phyloP scores from a whole-genome alignment of 2,329 filamentous ascomycete species.

The Pseudogymnoascus sp. region DNA sequence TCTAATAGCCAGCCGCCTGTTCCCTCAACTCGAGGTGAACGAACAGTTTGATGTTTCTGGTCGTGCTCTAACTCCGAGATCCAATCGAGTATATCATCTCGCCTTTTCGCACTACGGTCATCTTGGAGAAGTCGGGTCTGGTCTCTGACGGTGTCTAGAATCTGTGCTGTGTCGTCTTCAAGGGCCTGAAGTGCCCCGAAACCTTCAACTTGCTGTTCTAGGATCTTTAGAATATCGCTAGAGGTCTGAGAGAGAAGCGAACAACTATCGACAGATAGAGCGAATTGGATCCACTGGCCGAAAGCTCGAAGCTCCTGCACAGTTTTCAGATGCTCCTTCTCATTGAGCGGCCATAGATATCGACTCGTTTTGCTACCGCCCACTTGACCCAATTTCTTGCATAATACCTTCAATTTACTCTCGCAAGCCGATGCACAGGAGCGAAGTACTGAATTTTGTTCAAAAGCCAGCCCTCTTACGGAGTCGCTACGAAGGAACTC shows the following conservation, averaged over 20 bases:
- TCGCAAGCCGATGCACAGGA: constrained; percentile 12
- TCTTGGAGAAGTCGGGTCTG: not conserved
- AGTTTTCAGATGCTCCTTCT: constrained; percentile 19
- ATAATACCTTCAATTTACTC: constrained; percentile 11
- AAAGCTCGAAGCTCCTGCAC: constrained; percentile 18
- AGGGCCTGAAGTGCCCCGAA: constrained; percentile 10
- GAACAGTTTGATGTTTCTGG: constrained; percentile 5
- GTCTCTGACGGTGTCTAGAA: not conserved
- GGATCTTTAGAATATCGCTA: constrained; percentile 15
- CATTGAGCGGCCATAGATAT: constrained; percentile 19
- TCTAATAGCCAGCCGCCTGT: constrained; percentile 21
- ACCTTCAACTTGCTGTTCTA: constrained; percentile 18
- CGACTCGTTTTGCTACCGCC: not conserved
- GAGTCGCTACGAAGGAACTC: not conserved
- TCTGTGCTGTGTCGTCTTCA: not conserved
- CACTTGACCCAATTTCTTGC: constrained; percentile 5
- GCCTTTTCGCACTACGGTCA: not conserved
- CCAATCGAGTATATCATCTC: not conserved
- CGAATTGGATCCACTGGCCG: constrained; percentile 19
- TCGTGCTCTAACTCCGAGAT: not conserved
- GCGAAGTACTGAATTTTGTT: not conserved
- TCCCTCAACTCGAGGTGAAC: constrained; percentile 13
- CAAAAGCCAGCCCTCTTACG: not conserved
- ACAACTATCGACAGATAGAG: constrained; percentile 20
- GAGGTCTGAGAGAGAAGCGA: constrained; percentile 19